Conservation (phyloP, 495 filamentous ascomycete genomes). For the Lepidopterella palustris region DNA sequence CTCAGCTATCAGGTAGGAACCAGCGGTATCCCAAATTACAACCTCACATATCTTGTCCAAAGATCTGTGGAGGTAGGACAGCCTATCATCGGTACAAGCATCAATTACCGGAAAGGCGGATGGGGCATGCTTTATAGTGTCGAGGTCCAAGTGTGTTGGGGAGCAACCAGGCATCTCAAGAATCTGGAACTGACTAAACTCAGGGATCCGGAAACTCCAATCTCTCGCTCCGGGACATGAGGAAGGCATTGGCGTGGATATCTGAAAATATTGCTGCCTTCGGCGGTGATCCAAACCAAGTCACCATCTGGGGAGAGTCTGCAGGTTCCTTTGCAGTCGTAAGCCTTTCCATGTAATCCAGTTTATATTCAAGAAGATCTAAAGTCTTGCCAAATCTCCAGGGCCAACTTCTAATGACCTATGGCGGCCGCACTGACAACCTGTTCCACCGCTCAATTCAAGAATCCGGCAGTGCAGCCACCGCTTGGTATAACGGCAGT, state of each 20-base stretch:
- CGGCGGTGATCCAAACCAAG: slow-evolving; percentile 14
- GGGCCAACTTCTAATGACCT: slow-evolving; percentile 23
- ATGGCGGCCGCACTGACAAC: slow-evolving; percentile 18
- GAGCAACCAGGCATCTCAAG: not conserved
- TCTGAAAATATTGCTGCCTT: slow-evolving; percentile 23
- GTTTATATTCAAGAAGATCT: not conserved
- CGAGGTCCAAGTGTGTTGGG: slow-evolving; percentile 11
- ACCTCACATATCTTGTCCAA: slow-evolving; percentile 26
- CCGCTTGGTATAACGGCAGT: slow-evolving; percentile 28
- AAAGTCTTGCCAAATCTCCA: not conserved
- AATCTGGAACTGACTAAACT: not conserved
- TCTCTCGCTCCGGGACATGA: slow-evolving; percentile 25
- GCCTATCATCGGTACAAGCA: slow-evolving; percentile 25
- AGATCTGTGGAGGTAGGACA: slow-evolving; percentile 24
- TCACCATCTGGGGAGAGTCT: slow-evolving; percentile 28
- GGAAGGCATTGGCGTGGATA: slow-evolving; percentile 23
- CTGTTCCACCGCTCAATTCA: slow-evolving; percentile 29
- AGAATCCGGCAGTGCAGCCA: slow-evolving; percentile 23
- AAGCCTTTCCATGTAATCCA: not conserved
- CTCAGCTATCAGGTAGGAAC: slow-evolving; percentile 25
- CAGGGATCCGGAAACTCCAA: slow-evolving; percentile 23
- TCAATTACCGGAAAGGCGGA: slow-evolving; percentile 27
- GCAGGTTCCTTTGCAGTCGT: slow-evolving; percentile 26
- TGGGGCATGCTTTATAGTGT: slow-evolving; percentile 25
- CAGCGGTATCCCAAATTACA: slow-evolving; percentile 24